A percentile compares a stretch with the other conserved stretches of the same genome.
Conservation (phyloP, 2,329 filamentous ascomycete species). For the Fusarium brachygibbosum region DNA sequence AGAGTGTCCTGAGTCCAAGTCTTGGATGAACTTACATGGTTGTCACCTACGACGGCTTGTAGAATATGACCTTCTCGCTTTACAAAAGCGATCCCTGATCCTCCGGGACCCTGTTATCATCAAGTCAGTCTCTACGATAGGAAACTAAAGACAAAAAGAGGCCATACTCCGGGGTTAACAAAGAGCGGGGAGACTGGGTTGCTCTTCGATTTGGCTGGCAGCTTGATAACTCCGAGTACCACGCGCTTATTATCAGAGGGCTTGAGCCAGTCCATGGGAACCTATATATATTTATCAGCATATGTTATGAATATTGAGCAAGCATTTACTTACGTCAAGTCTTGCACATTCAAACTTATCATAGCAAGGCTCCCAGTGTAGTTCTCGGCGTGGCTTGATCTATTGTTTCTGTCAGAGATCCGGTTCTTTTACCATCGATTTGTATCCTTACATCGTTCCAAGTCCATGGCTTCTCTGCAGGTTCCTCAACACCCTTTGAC, state of each 20-base stretch:
- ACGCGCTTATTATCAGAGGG: slow-evolving; percentile 49
- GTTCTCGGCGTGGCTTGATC: slow-evolving; percentile 49
- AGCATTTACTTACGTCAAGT: slow-evolving; percentile 48
- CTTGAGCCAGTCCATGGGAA: slow-evolving; percentile 55
- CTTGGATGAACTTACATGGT: slow-evolving; percentile 55
- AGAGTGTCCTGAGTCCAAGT: no score
- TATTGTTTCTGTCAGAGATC: slow-evolving; percentile 47
- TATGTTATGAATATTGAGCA: neutral
- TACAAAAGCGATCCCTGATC: slow-evolving; percentile 59
- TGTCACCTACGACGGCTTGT: slow-evolving; percentile 62
- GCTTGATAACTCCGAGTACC: slow-evolving; percentile 51
- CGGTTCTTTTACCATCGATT: neutral
- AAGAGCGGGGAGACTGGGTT: slow-evolving; percentile 52
- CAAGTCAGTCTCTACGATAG: neutral
- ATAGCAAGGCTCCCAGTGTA: slow-evolving; percentile 54
- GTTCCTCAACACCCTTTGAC: neutral
- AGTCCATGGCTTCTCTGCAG: slow-evolving; percentile 41
- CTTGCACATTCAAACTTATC: slow-evolving; percentile 53
- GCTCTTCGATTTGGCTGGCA: slow-evolving; percentile 50
- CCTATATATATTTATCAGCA: slow-evolving; percentile 38
- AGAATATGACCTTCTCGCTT: slow-evolving; percentile 50
- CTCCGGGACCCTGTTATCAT: slow-evolving; percentile 60
- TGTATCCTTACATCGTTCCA: slow-evolving; percentile 44
- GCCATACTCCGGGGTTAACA: slow-evolving; percentile 54
- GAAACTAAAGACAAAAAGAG: neutral